Evolutionary conservation across 2,329 filamentous ascomycete species (phyloP).

Genomic region (Phialemonium atrogriseum): DNA sequence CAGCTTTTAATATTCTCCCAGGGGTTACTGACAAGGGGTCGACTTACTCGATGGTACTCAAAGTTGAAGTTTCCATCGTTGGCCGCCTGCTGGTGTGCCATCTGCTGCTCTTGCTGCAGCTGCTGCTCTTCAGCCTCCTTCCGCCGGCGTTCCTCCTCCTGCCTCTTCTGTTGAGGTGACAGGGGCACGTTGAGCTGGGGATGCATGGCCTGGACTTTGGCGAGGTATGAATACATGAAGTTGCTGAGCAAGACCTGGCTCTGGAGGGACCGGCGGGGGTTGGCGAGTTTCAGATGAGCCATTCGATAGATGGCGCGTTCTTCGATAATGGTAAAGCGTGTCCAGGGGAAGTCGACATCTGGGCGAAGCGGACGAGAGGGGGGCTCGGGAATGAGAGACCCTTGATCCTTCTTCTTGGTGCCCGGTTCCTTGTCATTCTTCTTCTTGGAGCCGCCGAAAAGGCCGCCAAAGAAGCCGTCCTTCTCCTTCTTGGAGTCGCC

Average conservation of each 20-base stretch:
- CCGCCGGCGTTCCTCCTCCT: constrained; percentile 37
- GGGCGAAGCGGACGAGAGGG: constrained; percentile 64
- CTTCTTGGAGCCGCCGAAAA: constrained; percentile 87
- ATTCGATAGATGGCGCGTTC: constrained; percentile 97
- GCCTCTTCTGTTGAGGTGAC: constrained; percentile 49
- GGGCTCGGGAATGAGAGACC: constrained; percentile 73
- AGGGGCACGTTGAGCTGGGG: constrained; percentile 88
- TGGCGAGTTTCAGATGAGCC: constrained; percentile 98
- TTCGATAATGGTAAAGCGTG: constrained; percentile 87
- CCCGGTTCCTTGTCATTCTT: constrained; percentile 68
- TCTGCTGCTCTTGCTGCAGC: constrained; percentile 21
- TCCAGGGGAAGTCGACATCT: constrained; percentile 94
- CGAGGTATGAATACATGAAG: constrained; percentile 99
- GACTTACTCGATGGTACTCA: constrained; percentile 27
- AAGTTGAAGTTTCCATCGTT: constrained; percentile 22
- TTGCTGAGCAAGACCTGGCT: constrained; percentile 96
- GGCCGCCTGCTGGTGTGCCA: constrained; percentile 11
- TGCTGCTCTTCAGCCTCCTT: constrained; percentile 33
- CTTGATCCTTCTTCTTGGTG: constrained; percentile 66
- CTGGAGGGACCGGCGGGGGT: constrained; percentile 81
- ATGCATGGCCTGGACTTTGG: constrained; percentile 98
- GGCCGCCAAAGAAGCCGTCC: constrained; percentile 84
- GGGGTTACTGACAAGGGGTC: background rate
- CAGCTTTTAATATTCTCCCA: background rate
- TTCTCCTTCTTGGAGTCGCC: constrained; percentile 81